A percentile compares a stretch with the other conserved stretches of the same genome.
phyloP scores from a whole-genome alignment of 306 rosid species.

The Urtica urens region DNA sequence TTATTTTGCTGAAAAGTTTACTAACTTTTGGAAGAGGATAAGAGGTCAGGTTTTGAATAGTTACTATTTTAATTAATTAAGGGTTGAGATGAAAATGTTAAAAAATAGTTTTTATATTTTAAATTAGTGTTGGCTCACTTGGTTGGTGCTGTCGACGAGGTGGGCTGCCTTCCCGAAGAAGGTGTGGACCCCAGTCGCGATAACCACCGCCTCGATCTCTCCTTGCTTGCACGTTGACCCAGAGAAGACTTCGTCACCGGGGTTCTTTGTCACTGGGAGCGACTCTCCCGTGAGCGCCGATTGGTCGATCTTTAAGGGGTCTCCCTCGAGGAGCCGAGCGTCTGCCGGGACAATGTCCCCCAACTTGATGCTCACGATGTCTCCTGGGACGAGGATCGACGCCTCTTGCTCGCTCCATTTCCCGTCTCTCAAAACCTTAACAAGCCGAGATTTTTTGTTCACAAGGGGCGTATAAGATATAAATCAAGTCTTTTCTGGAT shows the following conservation, averaged over 20 bases:
- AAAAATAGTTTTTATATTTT: too few relatives aligned
- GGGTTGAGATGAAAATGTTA: too few relatives aligned
- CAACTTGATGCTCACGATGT: conserved; percentile 78
- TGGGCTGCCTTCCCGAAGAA: conserved; percentile 99
- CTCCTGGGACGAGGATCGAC: conserved; percentile 90
- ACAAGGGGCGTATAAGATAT: background rate
- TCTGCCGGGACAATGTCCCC: conserved; percentile 98
- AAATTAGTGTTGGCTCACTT: too few relatives aligned
- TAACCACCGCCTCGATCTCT: conserved; percentile 91
- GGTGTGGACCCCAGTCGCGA: conserved; percentile 97
- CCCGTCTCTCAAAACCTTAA: conserved; percentile 90
- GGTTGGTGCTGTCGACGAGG: conserved; percentile 93
- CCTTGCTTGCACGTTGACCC: conserved; percentile 99
- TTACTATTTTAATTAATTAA: too few relatives aligned
- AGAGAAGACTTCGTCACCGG: conserved; percentile 94
- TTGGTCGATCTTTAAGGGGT: conserved; percentile 84
- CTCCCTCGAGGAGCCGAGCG: conserved; percentile 99
- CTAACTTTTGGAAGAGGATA: too few relatives aligned
- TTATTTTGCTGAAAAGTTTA: too few relatives aligned
- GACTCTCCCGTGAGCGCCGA: conserved; percentile 98
- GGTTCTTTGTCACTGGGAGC: conserved; percentile 79
- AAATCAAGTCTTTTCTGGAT: too few relatives aligned
- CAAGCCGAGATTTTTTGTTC: background rate
- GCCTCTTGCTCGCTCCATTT: conserved; percentile 90
- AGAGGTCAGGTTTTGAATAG: too few relatives aligned